phyloP scores from a whole-genome alignment of 768 basidiomycete genomes.

The Strobilomyces echinocephalus region DNA sequence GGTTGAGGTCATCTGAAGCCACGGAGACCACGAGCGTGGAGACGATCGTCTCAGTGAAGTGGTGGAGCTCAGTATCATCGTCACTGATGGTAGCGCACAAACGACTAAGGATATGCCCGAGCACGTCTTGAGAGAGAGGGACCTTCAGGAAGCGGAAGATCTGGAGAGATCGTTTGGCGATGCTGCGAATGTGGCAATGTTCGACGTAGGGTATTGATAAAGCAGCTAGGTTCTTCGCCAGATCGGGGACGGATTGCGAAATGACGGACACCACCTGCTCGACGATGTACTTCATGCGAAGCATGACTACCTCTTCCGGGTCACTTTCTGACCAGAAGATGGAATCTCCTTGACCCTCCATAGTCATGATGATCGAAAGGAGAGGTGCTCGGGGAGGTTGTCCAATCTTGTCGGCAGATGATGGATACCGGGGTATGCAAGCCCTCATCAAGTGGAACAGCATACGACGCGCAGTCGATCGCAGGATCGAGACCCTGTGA shows the following conservation, averaged over 20 bases:
- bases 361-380: conserved; percentile 44
- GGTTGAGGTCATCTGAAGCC: conserved; percentile 51
- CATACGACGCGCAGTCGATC: conserved; percentile 68
- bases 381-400: conserved; percentile 45
- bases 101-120: conserved; percentile 76
- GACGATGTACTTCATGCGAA: conserved; percentile 67
- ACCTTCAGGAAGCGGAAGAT: conserved; percentile 81
- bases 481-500: conserved; percentile 65
- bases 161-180: conserved; percentile 86
- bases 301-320: conserved; percentile 45
- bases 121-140: conserved; percentile 60
- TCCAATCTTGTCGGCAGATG: conserved; percentile 55
- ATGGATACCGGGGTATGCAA: conserved; percentile 75
- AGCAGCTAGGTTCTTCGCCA: conserved; percentile 75
- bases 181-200: conserved; percentile 77
- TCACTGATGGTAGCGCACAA: conserved; percentile 81
- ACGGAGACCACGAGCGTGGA: conserved; percentile 66
- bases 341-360: conserved; percentile 55
- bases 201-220: conserved; percentile 82
- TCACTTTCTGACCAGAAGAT: conserved; percentile 76
- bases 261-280: conserved; percentile 63
- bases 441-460: conserved; percentile 81
- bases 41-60: conserved; percentile 80
- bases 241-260: conserved; percentile 61
- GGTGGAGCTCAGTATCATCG: conserved; percentile 69